Evolutionary conservation across 2,329 filamentous ascomycete species (phyloP).

Genomic region (Aspergillus udagawae): DNA sequence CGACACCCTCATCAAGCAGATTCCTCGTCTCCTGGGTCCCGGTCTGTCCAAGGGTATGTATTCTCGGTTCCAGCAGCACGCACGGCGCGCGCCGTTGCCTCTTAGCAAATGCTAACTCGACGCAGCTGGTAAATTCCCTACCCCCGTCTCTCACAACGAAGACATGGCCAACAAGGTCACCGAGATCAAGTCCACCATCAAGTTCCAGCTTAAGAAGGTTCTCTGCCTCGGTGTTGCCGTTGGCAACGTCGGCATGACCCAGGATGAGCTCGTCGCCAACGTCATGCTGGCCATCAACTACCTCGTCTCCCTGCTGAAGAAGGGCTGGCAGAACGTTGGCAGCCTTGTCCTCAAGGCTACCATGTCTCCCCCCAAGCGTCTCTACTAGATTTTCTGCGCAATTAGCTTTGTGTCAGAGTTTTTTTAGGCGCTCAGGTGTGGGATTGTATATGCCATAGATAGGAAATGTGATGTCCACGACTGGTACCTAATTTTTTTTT

Average conservation of each 20-base stretch:
- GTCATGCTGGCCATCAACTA: conserved; percentile 99
- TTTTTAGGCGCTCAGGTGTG: conserved; percentile 20
- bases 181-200: conserved; percentile 99
- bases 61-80: background rate
- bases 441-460: conserved; percentile 28
- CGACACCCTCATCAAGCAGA: conserved; percentile 98
- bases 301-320: conserved; percentile 98
- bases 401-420: conserved; percentile 24
- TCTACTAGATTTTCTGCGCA: conserved; percentile 68
- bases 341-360: conserved; percentile 99
- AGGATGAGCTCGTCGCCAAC: conserved; percentile 95
- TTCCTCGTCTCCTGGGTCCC: conserved; percentile 97
- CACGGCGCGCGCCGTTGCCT: background rate
- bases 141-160: conserved; percentile 93
- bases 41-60: conserved; percentile 89
- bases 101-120: conserved; percentile 26
- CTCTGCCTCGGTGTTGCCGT: conserved; percentile 99
- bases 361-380: conserved; percentile 97
- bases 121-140: conserved; percentile 97
- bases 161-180: conserved; percentile 93
- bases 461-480: conserved; percentile 31
- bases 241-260: conserved; percentile 95
- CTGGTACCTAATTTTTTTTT: conserved; percentile 21
- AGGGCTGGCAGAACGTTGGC: conserved; percentile 99
- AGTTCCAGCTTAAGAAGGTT: conserved; percentile 99